Evolutionary conservation across 805 yeast species (phyloP), one percentile per base, ranked within the genome.

Genomic region (Wickerhamomyces mucosus): DNA sequence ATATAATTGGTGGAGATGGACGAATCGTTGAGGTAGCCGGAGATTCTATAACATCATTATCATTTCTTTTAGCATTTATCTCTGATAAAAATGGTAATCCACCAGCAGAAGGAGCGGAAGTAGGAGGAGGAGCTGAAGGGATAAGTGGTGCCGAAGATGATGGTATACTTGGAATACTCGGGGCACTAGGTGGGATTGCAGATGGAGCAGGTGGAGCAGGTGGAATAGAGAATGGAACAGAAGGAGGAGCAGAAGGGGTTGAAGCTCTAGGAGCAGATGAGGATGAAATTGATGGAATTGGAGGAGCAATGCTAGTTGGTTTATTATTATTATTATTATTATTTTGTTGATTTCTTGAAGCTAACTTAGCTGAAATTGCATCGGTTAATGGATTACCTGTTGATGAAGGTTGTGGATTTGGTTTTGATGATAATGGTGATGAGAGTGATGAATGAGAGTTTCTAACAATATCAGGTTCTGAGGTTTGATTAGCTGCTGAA

Each of bases 31-130:
- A 28, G 21, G 32, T 37, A 5, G 28, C 33, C 6, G 34, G 19
- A 22, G 38, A 43, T 14, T 29, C 64, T 3, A 63, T 61, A 13
- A 65, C 72, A 45, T 51, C 59, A 22, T 59, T 40, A 23, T 66
- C 69, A 33, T 62, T 66, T 37, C 74, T 54, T 41, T 63, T 65
- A 15, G 60, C 59, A 42, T 66, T 67, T 34, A 69, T 67, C 37
- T 69, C 68, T 6, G 67, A 63, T 11, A 69, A 49, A 43, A 69
- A 67, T 3, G 74, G 70, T 8, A 66, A 44, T 2, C 64, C 61
- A 1, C 63, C 67, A 14, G 47, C 39, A 34, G 33, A 18, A 8
- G 41, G 21, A 7, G 41, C 23, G 14, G 39, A 7, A 9, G 40
- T 35, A 3, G 31, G 17, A 14, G 41, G 25, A 15, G 41, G 34